Base-by-base conservation (phyloP, 495 filamentous ascomycete genomes). In the Articulospora tetracladia region DNA sequence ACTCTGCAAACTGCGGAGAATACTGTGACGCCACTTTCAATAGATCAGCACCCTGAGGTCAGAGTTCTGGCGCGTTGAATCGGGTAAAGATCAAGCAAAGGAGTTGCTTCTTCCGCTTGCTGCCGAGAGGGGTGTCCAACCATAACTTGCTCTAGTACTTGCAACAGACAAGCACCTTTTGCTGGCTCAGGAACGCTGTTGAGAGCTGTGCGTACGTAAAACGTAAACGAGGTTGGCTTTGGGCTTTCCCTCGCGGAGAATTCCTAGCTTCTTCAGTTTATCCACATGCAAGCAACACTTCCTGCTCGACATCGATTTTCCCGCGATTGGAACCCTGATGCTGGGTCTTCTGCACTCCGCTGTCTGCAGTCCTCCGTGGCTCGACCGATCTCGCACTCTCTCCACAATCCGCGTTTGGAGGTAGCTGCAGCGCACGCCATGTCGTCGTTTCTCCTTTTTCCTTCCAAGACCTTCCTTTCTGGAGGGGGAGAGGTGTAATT, bases 281-380 rank as follows among this genome's bases (percentile, higher is more conserved):
- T 19, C 39, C 39, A 44, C 39, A 12, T 44, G 39, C 39, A 44
- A 12, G 39, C 39, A 44, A n/a, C 39, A 15, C 39, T 44, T 44
- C 39, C 39, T 44, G 39, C 39, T 44, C 39, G 39, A 44, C 39
- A 44, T 44, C 39, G 39, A 44, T n/a, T 44, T 44, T 44, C 39
- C 39, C 15, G 39, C 4, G 15, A 7, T 44, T 44, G 39, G 15
- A 44, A 8, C 39, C 39, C 39, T 44, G 39, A 44, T 44, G 39
- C 39, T 44, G 39, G 39, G 39, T 44, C 30, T 34, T 34, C 30
- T 34, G n/a, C n/a, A n/a, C n/a, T 34, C 6, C 15, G 15, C 39
- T 8, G 39, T 44, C 15, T 44, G 39, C 39, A 44, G 8, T 7
- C n/a, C n/a, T 3, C 39, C n/a, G 39, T 17, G n/a, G n/a, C 7